Conservation (phyloP, 1,284 basidiomycete genomes). For the Rhizoctonia solani region DNA sequence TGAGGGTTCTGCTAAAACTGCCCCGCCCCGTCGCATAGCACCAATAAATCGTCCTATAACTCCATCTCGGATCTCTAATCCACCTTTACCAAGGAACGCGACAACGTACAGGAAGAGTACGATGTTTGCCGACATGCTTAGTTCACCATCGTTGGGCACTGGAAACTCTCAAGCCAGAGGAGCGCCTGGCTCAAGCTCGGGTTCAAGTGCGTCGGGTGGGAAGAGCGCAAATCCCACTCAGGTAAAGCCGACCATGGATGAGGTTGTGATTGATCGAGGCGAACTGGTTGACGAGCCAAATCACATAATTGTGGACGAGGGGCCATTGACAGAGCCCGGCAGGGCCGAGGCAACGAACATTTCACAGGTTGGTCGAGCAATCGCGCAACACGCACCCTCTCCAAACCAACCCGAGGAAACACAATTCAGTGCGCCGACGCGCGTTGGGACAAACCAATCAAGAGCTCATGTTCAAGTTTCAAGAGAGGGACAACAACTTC, state of each 20-base stretch:
- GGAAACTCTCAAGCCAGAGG: background rate
- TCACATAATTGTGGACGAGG: too few species aligned
- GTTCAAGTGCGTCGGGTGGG: too few species aligned
- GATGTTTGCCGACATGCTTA: slow-evolving; percentile 5
- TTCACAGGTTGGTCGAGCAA: background rate
- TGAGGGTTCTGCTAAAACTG: background rate
- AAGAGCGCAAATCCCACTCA: too few species aligned
- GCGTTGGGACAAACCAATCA: background rate
- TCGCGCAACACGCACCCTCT: background rate
- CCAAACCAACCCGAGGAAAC: background rate
- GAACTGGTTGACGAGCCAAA: background rate
- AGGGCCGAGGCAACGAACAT: too few species aligned
- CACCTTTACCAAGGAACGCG: background rate
- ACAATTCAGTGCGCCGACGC: background rate
- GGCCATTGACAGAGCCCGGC: background rate
- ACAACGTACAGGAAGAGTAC: background rate
- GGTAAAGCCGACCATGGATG: too few species aligned
- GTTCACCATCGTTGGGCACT: background rate
- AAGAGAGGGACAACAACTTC: background rate
- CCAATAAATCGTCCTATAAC: background rate
- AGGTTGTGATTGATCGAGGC: too few species aligned
- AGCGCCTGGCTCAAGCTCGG: background rate
- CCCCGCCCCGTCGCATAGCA: background rate
- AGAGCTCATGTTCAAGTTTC: background rate
- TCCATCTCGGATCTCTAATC: background rate